These are phyloP conservation scores for Pythium rhizo-oryzae DNA, from an alignment of 352 stramenopile species.

Conservation along the genomic window DNA sequence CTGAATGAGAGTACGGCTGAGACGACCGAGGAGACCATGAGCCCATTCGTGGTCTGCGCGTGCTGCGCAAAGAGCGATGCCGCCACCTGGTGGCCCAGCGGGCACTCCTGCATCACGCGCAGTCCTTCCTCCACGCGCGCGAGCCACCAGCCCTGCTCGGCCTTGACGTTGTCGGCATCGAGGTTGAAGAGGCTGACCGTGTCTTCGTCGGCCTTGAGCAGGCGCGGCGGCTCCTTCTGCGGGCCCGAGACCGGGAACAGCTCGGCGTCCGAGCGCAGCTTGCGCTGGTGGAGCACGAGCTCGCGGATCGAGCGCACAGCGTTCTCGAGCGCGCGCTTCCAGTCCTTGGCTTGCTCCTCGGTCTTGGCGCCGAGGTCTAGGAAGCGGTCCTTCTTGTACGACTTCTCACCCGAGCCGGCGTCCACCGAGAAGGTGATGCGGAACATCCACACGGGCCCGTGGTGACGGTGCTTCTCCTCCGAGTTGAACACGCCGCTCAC, in stretches of 20 bases:
- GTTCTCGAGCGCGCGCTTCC: conserved; percentile 81
- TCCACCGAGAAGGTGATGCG: conserved; percentile 87
- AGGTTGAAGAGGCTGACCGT: conserved; percentile 86
- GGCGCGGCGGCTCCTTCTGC: conserved; percentile 55
- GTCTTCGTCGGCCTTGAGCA: conserved; percentile 84
- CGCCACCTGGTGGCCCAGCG: conserved; percentile 74
- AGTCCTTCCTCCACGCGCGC: conserved; percentile 80
- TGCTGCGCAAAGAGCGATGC: conserved; percentile 84
- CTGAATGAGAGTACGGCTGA: conserved; percentile 80
- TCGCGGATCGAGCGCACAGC: conserved; percentile 76
- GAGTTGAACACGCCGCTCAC: conserved; percentile 86
- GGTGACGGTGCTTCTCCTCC: conserved; percentile 89
- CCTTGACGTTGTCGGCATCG: conserved; percentile 82
- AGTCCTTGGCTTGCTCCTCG: conserved; percentile 78
- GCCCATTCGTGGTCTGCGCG: conserved; percentile 71
- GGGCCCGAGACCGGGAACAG: conserved; percentile 59
- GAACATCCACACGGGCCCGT: conserved; percentile 89
- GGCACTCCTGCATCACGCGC: conserved; percentile 87
- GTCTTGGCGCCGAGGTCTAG: conserved; percentile 87
- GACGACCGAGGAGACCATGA: conserved; percentile 66
- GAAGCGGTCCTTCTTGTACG: conserved; percentile 90
- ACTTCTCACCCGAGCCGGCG: conserved; percentile 60
- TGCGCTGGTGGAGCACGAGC: conserved; percentile 71
- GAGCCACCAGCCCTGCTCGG: conserved; percentile 87
- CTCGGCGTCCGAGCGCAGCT: conserved; percentile 76